Base-by-base conservation (phyloP, 805 yeast genomes). In the Saccharomyces eubayanus region DNA sequence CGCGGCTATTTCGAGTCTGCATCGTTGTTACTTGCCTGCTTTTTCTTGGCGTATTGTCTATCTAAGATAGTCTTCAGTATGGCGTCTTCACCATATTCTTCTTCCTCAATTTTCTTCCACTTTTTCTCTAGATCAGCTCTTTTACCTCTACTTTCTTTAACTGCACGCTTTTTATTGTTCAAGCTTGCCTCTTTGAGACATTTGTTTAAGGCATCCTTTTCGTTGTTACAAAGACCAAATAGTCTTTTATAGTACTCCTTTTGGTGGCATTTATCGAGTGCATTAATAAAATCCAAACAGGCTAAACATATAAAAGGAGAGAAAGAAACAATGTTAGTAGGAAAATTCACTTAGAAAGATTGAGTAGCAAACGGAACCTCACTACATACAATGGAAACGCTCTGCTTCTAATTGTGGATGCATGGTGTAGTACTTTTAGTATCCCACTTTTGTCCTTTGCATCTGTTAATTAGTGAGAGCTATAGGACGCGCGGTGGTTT, bases 191-290 rank as follows among this genome's bases (percentile, higher is more conserved):
- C 81, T 64, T 89, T 94, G 27, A 95, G 75, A 71, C 99, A 92
- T 63, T 81, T 74, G 36, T 85, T 72, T 51, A 94, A 76, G 51
- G 87, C 91, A 57, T 86, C 88, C 63, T 90, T 90, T 62, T 86
- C 84, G 51, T 83, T 82, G 70, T 89, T 89, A 72, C 99, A 92
- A 55, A 80, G 75, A 28, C 98, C 98, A 60, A 89, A 74, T 6
- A 87, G 83, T 66, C 87, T 81, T 59, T 80, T 77, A 55, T 86
- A 61, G 59, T 83, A 85, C 53, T 83, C 85, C 52, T 77, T 77
- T 55, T 81, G 77, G 63, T 91, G 97, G 67, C 99, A 92, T 66
- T 88, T 85, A 62, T 92, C 96, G 5, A 92, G 78, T 0, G 96
- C 97, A 57, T 85, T 84, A 68, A 94, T 89, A 45, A 89, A 77